phyloP scores from a whole-genome alignment of 129 eudicot genomes.

The Ambrosia artemisiifolia region DNA sequence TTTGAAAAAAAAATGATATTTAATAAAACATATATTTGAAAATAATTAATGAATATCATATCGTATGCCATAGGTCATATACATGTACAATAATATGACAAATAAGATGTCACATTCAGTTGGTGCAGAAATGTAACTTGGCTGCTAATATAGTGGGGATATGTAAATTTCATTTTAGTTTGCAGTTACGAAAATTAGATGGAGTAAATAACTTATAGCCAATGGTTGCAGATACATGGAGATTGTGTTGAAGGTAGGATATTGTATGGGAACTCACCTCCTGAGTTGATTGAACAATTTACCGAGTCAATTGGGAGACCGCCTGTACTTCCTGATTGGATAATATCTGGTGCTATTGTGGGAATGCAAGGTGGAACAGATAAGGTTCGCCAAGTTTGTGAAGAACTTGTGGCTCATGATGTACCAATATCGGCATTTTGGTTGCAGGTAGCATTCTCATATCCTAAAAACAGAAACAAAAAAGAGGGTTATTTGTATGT shows the following conservation, averaged over 20 bases:
- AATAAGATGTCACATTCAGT: neutral
- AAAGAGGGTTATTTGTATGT: neutral
- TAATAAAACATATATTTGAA: neutral
- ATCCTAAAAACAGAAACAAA: neutral
- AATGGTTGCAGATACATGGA: conserved; percentile 64
- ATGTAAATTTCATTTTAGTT: neutral
- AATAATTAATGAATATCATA: neutral
- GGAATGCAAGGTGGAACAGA: conserved; percentile 99
- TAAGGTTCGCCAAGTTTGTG: conserved; percentile 68
- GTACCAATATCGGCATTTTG: conserved; percentile 94
- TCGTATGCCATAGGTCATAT: neutral
- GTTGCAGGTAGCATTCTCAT: conserved; percentile 72
- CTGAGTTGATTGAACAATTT: conserved; percentile 75
- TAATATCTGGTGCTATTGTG: conserved; percentile 93
- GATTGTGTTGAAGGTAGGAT: conserved; percentile 77
- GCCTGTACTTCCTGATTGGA: conserved; percentile 90
- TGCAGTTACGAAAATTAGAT: neutral
- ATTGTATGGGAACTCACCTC: conserved; percentile 80
- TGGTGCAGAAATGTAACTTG: neutral
- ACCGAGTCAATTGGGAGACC: conserved; percentile 94
- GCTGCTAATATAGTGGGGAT: neutral
- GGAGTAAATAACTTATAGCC: neutral
- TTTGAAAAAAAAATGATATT: neutral
- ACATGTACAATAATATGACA: neutral
- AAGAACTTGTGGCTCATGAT: conserved; percentile 45